These are phyloP conservation scores for Globisporangium abappressorium DNA, from an alignment of 352 stramenopile species.

Conservation along the genomic window DNA sequence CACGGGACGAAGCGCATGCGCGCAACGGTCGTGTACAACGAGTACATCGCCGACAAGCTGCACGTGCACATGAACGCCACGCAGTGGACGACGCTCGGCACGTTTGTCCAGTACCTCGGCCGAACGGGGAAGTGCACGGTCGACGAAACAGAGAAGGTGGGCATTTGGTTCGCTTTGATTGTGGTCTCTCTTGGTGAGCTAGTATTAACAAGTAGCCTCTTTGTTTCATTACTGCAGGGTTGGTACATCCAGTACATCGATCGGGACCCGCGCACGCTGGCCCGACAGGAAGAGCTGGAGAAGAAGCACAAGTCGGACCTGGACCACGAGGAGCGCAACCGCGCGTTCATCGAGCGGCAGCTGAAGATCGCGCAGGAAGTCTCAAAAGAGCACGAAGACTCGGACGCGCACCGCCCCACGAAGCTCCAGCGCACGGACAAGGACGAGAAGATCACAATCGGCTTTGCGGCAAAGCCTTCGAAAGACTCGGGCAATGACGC, in stretches of 20 bases:
- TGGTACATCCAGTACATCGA: slow-evolving; percentile 98
- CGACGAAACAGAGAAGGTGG: slow-evolving; percentile 95
- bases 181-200: not conserved
- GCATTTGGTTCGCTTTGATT: slow-evolving; percentile 1
- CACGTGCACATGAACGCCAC: slow-evolving; percentile 99
- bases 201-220: not conserved
- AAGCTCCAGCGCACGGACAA: slow-evolving; percentile 59
- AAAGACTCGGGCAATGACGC: slow-evolving; percentile 22
- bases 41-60: slow-evolving; percentile 98
- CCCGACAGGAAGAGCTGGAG: slow-evolving; percentile 82
- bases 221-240: slow-evolving; percentile 32
- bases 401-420: slow-evolving; percentile 41
- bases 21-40: slow-evolving; percentile 98
- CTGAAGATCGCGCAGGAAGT: slow-evolving; percentile 58
- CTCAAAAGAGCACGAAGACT: slow-evolving; percentile 22
- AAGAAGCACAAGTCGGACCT: slow-evolving; percentile 89
- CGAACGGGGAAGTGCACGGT: slow-evolving; percentile 96
- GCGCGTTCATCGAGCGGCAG: slow-evolving; percentile 72
- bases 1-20: slow-evolving; percentile 97
- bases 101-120: slow-evolving; percentile 98
- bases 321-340: slow-evolving; percentile 87
- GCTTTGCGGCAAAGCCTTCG: slow-evolving; percentile 22
- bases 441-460: slow-evolving; percentile 44
- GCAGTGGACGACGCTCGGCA: slow-evolving; percentile 95
- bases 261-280: slow-evolving; percentile 89